Percentiles rank a stretch among this genome's conserved stretches.
These are phyloP conservation scores for Chrysoporthe austroafricana DNA, from an alignment of 2,329 filamentous ascomycete species.

Conservation along the genomic window DNA sequence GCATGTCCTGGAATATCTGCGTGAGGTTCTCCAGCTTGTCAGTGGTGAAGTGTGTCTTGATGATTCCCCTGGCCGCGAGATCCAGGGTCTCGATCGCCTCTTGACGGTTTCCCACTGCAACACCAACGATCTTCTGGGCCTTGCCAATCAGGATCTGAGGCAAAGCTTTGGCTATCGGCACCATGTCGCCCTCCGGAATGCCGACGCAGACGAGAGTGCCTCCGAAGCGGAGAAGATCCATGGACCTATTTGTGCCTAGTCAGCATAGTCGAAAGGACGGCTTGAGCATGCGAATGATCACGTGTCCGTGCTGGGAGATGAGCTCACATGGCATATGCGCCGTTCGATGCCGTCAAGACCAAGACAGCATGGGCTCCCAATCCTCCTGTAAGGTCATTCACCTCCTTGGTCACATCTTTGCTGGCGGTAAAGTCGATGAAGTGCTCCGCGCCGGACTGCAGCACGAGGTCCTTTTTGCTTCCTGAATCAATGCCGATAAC, in stretches of 20 bases:
- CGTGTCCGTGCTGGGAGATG: background rate
- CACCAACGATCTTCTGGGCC: constrained; percentile 52
- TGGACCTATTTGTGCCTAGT: constrained; percentile 40
- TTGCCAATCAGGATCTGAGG: constrained; percentile 46
- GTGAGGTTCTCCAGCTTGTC: constrained; percentile 32
- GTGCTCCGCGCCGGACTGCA: constrained; percentile 64
- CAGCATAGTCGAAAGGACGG: background rate
- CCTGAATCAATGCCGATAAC: constrained; percentile 28
- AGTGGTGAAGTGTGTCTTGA: constrained; percentile 32
- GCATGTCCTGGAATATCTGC: constrained; percentile 31
- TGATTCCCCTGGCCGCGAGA: constrained; percentile 30
- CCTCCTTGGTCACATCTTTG: constrained; percentile 47
- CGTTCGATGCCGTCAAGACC: constrained; percentile 56
- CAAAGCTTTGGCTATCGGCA: constrained; percentile 48
- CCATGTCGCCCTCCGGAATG: constrained; percentile 49
- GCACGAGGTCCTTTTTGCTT: constrained; percentile 29
- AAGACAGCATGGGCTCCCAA: constrained; percentile 65
- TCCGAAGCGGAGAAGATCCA: constrained; percentile 51
- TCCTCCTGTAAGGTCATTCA: constrained; percentile 59
- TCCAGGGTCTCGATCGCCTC: constrained; percentile 44
- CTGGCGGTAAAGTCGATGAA: constrained; percentile 64
- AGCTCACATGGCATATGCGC: constrained; percentile 44
- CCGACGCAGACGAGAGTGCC: constrained; percentile 57
- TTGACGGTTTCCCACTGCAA: constrained; percentile 52
- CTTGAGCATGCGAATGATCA: background rate